Percentiles rank a stretch among this genome's conserved stretches.
These are phyloP conservation scores for Corrigiola litoralis DNA, from an alignment of 179 eudicot genomes.

Conservation along the genomic window DNA sequence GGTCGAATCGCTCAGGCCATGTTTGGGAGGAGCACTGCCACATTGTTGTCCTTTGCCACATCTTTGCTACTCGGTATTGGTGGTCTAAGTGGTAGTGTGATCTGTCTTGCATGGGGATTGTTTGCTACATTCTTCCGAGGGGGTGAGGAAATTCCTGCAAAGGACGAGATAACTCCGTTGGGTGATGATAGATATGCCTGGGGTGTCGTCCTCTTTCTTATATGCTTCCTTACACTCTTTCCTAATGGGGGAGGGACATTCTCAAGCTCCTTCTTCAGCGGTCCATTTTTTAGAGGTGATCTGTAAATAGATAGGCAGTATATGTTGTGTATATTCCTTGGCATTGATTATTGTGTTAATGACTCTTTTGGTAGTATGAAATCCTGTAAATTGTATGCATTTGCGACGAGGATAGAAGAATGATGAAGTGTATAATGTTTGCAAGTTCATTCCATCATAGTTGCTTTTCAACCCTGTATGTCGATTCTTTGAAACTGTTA, in stretches of 20 bases:
- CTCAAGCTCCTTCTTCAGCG: slow-evolving; percentile 61
- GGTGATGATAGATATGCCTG: slow-evolving; percentile 82
- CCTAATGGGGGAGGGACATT: slow-evolving; percentile 92
- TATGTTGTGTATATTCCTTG: slow-evolving; percentile 10
- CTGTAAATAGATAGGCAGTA: slow-evolving; percentile 25
- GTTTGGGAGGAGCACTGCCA: slow-evolving; percentile 82
- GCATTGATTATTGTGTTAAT: background rate
- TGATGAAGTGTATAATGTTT: too few species aligned
- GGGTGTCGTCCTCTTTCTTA: slow-evolving; percentile 73
- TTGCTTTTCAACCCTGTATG: background rate
- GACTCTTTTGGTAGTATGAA: background rate
- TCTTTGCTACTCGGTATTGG: slow-evolving; percentile 80
- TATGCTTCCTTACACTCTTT: slow-evolving; percentile 88
- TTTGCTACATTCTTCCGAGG: slow-evolving; percentile 92
- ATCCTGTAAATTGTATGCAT: background rate
- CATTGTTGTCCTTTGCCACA: slow-evolving; percentile 59
- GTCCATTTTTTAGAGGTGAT: slow-evolving; percentile 68
- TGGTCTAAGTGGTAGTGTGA: slow-evolving; percentile 82
- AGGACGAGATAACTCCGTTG: slow-evolving; percentile 80
- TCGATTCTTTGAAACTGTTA: too few species aligned
- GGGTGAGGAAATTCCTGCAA: slow-evolving; percentile 90
- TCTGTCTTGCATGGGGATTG: slow-evolving; percentile 92
- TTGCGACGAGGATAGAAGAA: too few species aligned
- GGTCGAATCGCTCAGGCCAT: slow-evolving; percentile 95
- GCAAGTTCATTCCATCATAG: too few species aligned